phyloP scores from a whole-genome alignment of 495 filamentous ascomycete genomes.

The Neurospora tetrasperma region DNA sequence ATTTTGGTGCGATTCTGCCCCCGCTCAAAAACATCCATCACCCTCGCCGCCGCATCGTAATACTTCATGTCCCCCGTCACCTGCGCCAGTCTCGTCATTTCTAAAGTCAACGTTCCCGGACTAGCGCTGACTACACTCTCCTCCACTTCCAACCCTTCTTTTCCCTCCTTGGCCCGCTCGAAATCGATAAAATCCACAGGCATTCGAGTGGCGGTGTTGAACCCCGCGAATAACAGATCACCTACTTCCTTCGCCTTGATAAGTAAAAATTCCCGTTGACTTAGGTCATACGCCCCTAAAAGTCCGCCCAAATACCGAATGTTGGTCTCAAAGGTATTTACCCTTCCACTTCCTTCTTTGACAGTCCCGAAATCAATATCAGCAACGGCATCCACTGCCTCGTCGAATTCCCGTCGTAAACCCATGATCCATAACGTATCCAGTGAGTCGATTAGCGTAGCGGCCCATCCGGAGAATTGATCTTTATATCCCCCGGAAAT shows the following conservation, averaged over 20 bases:
- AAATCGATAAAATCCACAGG: constrained; percentile 52
- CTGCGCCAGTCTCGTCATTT: constrained; percentile 50
- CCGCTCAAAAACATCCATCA: constrained; percentile 66
- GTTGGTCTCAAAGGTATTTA: constrained; percentile 75
- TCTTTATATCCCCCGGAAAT: constrained; percentile 47
- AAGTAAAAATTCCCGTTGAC: constrained; percentile 58
- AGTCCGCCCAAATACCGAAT: constrained; percentile 77
- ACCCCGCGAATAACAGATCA: constrained; percentile 72
- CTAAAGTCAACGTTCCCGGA: constrained; percentile 55
- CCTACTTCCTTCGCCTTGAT: constrained; percentile 75
- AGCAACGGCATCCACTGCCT: constrained; percentile 61
- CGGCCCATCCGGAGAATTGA: constrained; percentile 84
- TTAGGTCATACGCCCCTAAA: constrained; percentile 68
- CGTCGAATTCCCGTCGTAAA: constrained; percentile 71
- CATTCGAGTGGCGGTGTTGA: constrained; percentile 86
- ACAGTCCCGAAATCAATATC: constrained; percentile 72
- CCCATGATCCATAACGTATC: constrained; percentile 93
- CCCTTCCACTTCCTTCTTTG: constrained; percentile 35
- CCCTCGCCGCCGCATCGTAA: constrained; percentile 77
- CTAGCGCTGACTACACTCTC: constrained; percentile 23
- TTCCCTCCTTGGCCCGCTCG: constrained; percentile 33
- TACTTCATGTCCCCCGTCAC: constrained; percentile 78
- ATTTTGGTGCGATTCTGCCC: constrained; percentile 58
- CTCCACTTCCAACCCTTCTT: constrained; percentile 23
- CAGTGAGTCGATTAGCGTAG: constrained; percentile 76